Base-by-base conservation (phyloP, 768 basidiomycete species). In the Rhizopogon salebrosus region DNA sequence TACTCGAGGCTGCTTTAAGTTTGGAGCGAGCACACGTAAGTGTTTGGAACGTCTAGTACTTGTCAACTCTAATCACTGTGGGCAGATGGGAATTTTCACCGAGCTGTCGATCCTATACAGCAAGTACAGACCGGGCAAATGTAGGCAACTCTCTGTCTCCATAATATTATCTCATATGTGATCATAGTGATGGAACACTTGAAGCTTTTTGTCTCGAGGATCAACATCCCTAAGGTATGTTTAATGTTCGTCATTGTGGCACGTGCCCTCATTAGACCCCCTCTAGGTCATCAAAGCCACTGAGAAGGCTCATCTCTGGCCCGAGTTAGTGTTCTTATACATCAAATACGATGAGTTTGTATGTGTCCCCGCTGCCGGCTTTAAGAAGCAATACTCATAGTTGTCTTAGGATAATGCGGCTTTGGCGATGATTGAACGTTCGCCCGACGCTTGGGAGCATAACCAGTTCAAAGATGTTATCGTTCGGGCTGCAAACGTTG, bases 381-480 rank as follows among this genome's bases (percentile, higher is more conserved):
- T 13, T 43, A 11, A 35, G 4, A 38, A 48, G 27, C 46, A 22
- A 29, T 31, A 48, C 57, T 40, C 14, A 50, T 43, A 27, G 54
- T 54, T 24, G 26, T 39, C 59, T 52, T 37, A 92, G 84, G 97
- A 98, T 68, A 98, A 99, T 64, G 95, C 97, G 29, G 92, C 95
- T 35, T 77, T 98, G 59, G 92, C 94, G 4, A 99, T 98, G 95
- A 98, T 98, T 68, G 97, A 99, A 69, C 87, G 95, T 18, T 91
- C 97, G 2, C 82, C 92, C n/a, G 93, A 97, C 70, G 93, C 94
- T 45, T 99, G 95, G 95, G 97, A 99, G 53, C 97, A 99, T 74
- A 95, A 92, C 63, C 95, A 98, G 69, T 99, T 99, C 85, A 98
- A 98, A 79, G 97, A 98, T 61, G 87, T 97, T 53, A 81, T 97